These are phyloP conservation scores for Trebouxia sp. DNA, from an alignment of 139 green algal genomes.

Conservation along the genomic window DNA sequence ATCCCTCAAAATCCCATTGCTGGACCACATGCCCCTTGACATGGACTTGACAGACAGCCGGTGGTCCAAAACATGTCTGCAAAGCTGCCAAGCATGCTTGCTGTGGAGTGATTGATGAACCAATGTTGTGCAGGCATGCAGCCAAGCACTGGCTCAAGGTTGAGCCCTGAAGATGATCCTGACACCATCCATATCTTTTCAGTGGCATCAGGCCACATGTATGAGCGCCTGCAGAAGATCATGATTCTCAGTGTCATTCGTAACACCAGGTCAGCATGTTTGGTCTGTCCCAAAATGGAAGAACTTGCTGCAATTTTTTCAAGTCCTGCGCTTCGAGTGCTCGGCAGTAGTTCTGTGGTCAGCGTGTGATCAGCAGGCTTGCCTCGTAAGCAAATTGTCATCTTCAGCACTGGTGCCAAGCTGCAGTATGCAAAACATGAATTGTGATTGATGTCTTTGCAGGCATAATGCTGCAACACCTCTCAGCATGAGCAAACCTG, in stretches of 20 bases:
- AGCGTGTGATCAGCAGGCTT: no score
- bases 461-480: no score
- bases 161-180: conserved; percentile 39
- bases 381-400: no score
- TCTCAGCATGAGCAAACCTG: no score
- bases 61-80: neutral
- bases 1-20: no score
- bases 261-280: conserved; percentile 69
- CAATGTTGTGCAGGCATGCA: neutral
- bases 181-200: conserved; percentile 95
- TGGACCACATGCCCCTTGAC: no score
- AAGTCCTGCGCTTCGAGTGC: neutral
- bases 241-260: conserved; percentile 95
- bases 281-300: neutral
- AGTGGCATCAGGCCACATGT: conserved; percentile 96
- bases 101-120: neutral
- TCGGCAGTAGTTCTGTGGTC: no score
- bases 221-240: conserved; percentile 98
- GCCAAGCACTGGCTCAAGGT: neutral
- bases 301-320: neutral
- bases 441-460: no score
- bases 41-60: no score
- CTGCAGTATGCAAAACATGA: no score
- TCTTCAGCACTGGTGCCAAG: no score
- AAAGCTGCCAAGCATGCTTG: neutral